phyloP scores from a whole-genome alignment of 2,329 filamentous ascomycete species.

The Waltergamsia citrina region DNA sequence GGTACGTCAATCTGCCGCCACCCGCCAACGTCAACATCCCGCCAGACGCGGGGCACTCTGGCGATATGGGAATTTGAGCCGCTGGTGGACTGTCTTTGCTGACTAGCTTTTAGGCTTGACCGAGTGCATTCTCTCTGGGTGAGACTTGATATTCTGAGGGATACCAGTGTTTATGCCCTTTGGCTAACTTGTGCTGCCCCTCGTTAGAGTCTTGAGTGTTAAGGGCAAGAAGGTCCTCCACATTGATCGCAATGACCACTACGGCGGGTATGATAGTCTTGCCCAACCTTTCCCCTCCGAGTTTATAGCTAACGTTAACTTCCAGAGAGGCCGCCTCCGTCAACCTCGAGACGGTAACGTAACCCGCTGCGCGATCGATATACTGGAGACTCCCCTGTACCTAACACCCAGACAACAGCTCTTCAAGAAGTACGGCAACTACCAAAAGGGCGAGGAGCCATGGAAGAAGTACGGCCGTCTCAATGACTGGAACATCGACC shows the following conservation, averaged over 20 bases:
- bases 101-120: constrained; percentile 62
- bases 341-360: constrained; percentile 81
- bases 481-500: constrained; percentile 99
- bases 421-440: constrained; percentile 94
- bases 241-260: constrained; percentile 97
- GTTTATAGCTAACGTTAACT: constrained; percentile 15
- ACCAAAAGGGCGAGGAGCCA: constrained; percentile 68
- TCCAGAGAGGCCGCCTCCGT: constrained; percentile 80
- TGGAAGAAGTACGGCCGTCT: constrained; percentile 96
- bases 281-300: not conserved
- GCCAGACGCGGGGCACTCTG: not conserved
- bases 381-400: constrained; percentile 5
- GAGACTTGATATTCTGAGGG: no score
- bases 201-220: constrained; percentile 76
- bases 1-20: constrained; percentile 46
- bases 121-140: constrained; percentile 98
- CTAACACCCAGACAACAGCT: constrained; percentile 44
- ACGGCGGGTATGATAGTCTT: constrained; percentile 70
- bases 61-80: no score
- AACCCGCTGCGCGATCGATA: constrained; percentile 2
- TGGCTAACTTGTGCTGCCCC: constrained; percentile 1
- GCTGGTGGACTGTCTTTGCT: constrained; percentile 10
- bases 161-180: not conserved
- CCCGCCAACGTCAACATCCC: not conserved
- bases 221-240: constrained; percentile 99